Conservation (phyloP, 2,329 filamentous ascomycete genomes). For the Talaromyces rugulosus region DNA sequence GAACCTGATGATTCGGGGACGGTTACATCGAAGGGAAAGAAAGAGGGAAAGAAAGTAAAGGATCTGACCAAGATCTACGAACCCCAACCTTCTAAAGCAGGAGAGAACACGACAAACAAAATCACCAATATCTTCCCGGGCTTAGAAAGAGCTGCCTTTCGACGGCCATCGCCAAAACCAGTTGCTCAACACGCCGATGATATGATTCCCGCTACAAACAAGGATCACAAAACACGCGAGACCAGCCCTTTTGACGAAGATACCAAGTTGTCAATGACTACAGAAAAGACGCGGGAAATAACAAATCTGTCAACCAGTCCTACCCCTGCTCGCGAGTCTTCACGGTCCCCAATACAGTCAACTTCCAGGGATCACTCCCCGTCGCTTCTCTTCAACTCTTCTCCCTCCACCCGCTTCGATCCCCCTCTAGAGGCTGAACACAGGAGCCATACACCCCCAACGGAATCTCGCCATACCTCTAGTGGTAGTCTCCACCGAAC, state of each 20-base stretch:
- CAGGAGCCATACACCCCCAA: not conserved
- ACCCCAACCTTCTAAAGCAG: not conserved
- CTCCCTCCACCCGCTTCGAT: conserved; percentile 21
- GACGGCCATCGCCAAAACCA: conserved; percentile 19
- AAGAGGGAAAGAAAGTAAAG: not conserved
- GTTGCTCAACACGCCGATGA: conserved; percentile 19
- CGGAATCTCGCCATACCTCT: conserved; percentile 14
- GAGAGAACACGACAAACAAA: conserved; percentile 18
- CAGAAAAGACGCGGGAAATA: not conserved
- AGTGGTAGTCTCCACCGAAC: conserved; percentile 28
- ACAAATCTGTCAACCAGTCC: not conserved
- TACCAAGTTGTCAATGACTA: not conserved
- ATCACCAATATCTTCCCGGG: conserved; percentile 33
- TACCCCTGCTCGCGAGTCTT: not conserved
- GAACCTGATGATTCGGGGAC: not conserved
- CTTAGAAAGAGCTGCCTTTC: conserved; percentile 30
- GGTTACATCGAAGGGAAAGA: not conserved
- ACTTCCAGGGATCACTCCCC: conserved; percentile 37
- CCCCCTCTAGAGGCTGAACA: conserved; percentile 9
- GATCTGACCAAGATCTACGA: conserved; percentile 2
- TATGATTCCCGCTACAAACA: not conserved
- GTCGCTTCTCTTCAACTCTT: conserved; percentile 44
- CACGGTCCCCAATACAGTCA: conserved; percentile 1
- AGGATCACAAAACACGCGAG: not conserved
- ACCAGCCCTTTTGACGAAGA: not conserved